Base-by-base conservation (phyloP, 345 rosid genomes). In the Arabis hirsuta region DNA sequence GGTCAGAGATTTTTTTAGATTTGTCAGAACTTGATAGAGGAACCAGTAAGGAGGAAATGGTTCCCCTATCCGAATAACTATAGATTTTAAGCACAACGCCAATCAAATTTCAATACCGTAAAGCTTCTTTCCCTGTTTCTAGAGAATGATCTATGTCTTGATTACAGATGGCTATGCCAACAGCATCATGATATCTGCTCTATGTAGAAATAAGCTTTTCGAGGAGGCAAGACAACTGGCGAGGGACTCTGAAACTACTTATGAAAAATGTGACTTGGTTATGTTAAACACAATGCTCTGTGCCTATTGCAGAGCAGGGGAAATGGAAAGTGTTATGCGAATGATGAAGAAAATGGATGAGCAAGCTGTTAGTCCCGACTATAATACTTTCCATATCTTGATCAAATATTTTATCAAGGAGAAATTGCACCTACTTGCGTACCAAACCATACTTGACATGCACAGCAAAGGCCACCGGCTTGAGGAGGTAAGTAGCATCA, bases 291-390 rank as follows among this genome's bases (percentile, higher is more conserved):
- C 93, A 56, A 81, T 94, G 91, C 97, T 91, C 13, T 82, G 89
- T 63, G 89, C 97, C 63, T 91, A 94, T 77, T 94, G 96, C 83
- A 88, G 96, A 86, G 84, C 88, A 27, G 87, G 96, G 66, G 96
- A 89, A 41, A 94, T 88, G 91, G 87, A 89, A 53, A 84, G 84
- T 61, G 95, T 91, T 31, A 91, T 88, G 97, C 79, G 81, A 65
- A 81, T 83, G 54, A 81, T 94, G 91, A 94, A 73, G 83, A 94
- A 84, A 78, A 87, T 94, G 96, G 98, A 94, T 54, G 96, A 91
- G 71, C 72, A 78, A 53, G 85, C 85, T 9, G 81, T 91, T 55
- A 81, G 72, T 79, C 97, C 99, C 4, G 91, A 88, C 79, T 79
- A 81, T 71, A 84, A 82, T 45, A 94, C 97, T 27, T 94, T 83